Base-by-base conservation (phyloP, 2,329 filamentous ascomycete genomes). In the Exophiala aquamarina region DNA sequence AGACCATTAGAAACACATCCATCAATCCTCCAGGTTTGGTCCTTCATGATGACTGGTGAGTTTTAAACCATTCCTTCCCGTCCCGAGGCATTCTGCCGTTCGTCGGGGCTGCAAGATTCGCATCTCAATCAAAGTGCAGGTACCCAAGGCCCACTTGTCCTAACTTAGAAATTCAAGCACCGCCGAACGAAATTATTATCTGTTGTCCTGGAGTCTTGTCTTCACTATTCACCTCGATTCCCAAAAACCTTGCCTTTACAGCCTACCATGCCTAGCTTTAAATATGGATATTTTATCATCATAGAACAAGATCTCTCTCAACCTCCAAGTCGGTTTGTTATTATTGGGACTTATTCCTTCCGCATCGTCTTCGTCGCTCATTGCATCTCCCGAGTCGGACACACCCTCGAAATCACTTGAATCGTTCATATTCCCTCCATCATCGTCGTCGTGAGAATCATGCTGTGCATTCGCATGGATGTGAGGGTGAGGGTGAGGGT, bases 231-330 rank as follows among this genome's bases (percentile, higher is more conserved):
- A 15, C 17, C 20, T 29, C 3, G 5, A 28, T 34, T n/a, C 32
- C 32, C 13, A 18, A 7, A 6, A 14, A 34, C 32, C 32, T 34
- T 34, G 13, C 35, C 33, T 28, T 65, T 59, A 72, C 37, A 73
- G 59, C 54, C 65, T 61, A 40, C 78, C 82, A 66, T 88, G 83
- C 50, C 87, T 78, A 23, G 86, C 85, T 65, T 85, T 87, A 70
- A 92, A 92, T 48, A 92, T 84, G 20, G 85, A 82, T 43, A 89
- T 82, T 66, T 89, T 88, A 63, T 92, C 87, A 63, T 92, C 88
- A 60, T 89, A 91, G 66, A 89, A 92, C 53, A 91, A 67, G 54
- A 93, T 92, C 71, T 92, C 87, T 52, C 86, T 74, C 56, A 92
- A 70, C 44, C 82, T 76, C 50, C 91, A 74, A 4, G 59, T 59